These are phyloP conservation scores for Clarireedia homoeocarpa DNA, from an alignment of 2,329 filamentous ascomycete species.

Conservation along the genomic window DNA sequence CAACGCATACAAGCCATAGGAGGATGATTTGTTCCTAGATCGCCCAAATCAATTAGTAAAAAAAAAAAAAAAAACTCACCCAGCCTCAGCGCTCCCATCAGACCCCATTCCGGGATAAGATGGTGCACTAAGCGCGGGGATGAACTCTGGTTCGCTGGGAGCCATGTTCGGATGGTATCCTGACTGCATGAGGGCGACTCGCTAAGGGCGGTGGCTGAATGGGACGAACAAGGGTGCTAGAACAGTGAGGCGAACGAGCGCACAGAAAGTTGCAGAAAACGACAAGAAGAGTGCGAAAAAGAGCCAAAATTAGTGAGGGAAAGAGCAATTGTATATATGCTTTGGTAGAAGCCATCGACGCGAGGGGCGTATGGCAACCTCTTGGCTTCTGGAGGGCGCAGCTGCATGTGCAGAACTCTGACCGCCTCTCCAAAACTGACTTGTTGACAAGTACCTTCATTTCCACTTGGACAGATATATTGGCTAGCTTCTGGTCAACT, in stretches of 20 bases:
- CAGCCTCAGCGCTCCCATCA: neutral
- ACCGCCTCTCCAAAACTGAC: no score
- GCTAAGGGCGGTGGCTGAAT: neutral
- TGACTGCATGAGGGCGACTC: neutral
- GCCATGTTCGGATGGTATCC: neutral
- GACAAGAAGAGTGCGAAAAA: slow-evolving; percentile 1
- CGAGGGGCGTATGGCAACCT: neutral
- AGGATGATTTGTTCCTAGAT: no score
- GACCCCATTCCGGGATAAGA: neutral
- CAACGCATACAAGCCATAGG: no score
- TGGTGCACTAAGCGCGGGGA: neutral
- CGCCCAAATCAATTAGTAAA: no score
- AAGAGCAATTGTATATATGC: neutral
- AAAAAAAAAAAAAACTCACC: slow-evolving; percentile 6
- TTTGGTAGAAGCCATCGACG: neutral
- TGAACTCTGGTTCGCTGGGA: neutral
- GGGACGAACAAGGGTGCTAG: neutral
- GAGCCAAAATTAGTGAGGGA: neutral
- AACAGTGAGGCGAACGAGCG: neutral
- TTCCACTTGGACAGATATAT: no score
- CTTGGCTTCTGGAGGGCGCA: neutral
- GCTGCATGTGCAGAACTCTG: no score
- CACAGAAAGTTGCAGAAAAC: neutral
- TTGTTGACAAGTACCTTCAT: no score
- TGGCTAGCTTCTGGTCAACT: no score